Conservation (phyloP, 2,329 filamentous ascomycete genomes). For the Metarhizium sp. region DNA sequence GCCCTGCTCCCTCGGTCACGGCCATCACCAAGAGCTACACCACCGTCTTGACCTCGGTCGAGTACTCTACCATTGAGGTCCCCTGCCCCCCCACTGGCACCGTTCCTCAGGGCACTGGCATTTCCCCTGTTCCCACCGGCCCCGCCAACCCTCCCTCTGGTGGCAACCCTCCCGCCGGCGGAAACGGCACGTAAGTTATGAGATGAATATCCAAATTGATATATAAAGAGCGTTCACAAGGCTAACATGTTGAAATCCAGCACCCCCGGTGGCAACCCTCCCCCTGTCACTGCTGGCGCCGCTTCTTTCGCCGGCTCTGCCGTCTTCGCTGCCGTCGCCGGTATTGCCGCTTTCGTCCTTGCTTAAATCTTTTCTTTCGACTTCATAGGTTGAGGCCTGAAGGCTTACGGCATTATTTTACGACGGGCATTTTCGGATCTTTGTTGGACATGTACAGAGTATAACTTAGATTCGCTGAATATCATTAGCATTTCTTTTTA, state of each 20-base stretch:
- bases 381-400: slow-evolving; percentile 28
- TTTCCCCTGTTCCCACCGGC: slow-evolving; percentile 29
- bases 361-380: slow-evolving; percentile 36
- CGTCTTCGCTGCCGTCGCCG: slow-evolving; percentile 44
- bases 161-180: slow-evolving; percentile 14
- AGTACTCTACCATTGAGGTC: slow-evolving; percentile 39
- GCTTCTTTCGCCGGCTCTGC: slow-evolving; percentile 43
- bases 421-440: slow-evolving; percentile 22
- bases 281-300: slow-evolving; percentile 41
- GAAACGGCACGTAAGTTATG: too few relatives aligned
- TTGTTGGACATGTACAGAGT: slow-evolving; percentile 28
- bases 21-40: slow-evolving; percentile 47
- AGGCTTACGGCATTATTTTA: slow-evolving; percentile 27
- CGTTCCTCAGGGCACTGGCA: slow-evolving; percentile 20
- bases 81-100: slow-evolving; percentile 29
- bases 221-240: not conserved
- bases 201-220: too few relatives aligned
- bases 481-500: slow-evolving; percentile 19
- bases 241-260: slow-evolving; percentile 3
- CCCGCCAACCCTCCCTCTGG: slow-evolving; percentile 26
- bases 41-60: slow-evolving; percentile 44
- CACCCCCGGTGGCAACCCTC: slow-evolving; percentile 18
- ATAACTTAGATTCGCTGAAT: slow-evolving; percentile 26
- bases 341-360: slow-evolving; percentile 43
- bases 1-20: slow-evolving; percentile 33